Conservation (phyloP, 805 yeast species). For the Citeromyces matritensis region DNA sequence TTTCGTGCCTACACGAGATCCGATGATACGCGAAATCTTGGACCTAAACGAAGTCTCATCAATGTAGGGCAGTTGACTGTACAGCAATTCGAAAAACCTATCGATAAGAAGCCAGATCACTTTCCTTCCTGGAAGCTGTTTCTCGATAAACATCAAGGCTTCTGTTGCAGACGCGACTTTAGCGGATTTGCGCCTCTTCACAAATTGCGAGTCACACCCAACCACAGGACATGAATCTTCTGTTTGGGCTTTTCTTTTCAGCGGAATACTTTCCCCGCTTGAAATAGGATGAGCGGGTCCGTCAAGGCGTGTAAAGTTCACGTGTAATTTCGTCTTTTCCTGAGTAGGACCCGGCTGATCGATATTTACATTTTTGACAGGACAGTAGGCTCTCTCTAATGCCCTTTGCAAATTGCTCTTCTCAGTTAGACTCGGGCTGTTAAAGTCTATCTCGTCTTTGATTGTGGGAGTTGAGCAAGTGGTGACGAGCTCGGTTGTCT, state of each 20-base stretch:
- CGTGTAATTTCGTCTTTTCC: no score
- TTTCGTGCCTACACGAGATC: slow-evolving; percentile 16
- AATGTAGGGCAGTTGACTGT: slow-evolving; percentile 51
- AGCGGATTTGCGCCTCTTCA: slow-evolving; percentile 4
- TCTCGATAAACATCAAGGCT: slow-evolving; percentile 22
- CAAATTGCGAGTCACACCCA: slow-evolving; percentile 4
- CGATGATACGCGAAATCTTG: slow-evolving; percentile 28
- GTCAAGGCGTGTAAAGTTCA: no score
- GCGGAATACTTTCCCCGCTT: neutral
- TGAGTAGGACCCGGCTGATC: no score
- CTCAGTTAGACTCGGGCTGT: no score
- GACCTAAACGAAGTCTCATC: slow-evolving; percentile 38
- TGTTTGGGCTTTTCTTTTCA: neutral
- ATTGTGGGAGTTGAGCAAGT: slow-evolving; percentile 8
- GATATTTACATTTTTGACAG: no score
- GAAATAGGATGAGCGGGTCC: no score
- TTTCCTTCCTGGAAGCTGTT: slow-evolving; percentile 35
- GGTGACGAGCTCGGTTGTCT: slow-evolving; percentile 5
- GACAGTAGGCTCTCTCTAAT: no score
- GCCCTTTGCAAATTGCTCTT: no score
- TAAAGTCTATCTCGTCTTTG: neutral
- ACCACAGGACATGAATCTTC: slow-evolving; percentile 6
- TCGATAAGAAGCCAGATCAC: slow-evolving; percentile 42
- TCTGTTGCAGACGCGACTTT: slow-evolving; percentile 22
- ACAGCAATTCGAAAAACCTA: slow-evolving; percentile 41